Base-by-base conservation (phyloP, 169 alveolate genomes). In the Theileria orientalis region DNA sequence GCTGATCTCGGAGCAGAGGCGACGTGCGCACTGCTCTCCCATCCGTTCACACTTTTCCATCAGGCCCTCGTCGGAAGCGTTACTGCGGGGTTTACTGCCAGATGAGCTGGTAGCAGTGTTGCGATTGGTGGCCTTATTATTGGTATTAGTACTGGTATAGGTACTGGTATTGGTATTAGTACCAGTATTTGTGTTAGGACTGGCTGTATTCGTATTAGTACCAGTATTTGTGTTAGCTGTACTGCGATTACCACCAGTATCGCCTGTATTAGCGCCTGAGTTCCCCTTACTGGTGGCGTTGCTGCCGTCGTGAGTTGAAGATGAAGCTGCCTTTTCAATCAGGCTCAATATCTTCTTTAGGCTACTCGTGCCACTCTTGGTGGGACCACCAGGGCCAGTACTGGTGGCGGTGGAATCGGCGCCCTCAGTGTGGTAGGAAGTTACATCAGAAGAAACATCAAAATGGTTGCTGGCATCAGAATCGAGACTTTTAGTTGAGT, bases 1-100 rank as follows among this genome's bases (percentile, higher is more conserved):
- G 57, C 56, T 23, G 9, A 82, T 82, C 51, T 82, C 89, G 23
- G 69, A 3, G 44, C 67, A 46, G 11, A 82, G 79, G 3, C 89
- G 62, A 14, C n/a, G 30, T 1, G 89, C 84, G 16, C 69, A 77
- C 19, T 8, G 16, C 21, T 33, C 75, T 6, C 89, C 89, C 8
- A 82, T 56, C 41, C 41, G 51, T 46, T 82, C 89, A 29, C 69
- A 61, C 0, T 40, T 13, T 41, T 72, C 87, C 19, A 68, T 51
- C n/a, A 79, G 37, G 25, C 46, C 46, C 5, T 2, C 14, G 32
- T 41, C 41, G 11, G 64, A 54, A 16, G 41, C 7, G 3, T 37
- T 3, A 27, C 44, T 1, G 23, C 52, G 30, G 32, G 3, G 25
- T 42, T 30, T 41, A 5, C 27, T 14, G n/a, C 40, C 7, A n/a